A percentile compares a stretch with the other conserved stretches of the same genome.
Evolutionary conservation across 306 rosid species (phyloP).

Genomic region (Canavalia gladiata): DNA sequence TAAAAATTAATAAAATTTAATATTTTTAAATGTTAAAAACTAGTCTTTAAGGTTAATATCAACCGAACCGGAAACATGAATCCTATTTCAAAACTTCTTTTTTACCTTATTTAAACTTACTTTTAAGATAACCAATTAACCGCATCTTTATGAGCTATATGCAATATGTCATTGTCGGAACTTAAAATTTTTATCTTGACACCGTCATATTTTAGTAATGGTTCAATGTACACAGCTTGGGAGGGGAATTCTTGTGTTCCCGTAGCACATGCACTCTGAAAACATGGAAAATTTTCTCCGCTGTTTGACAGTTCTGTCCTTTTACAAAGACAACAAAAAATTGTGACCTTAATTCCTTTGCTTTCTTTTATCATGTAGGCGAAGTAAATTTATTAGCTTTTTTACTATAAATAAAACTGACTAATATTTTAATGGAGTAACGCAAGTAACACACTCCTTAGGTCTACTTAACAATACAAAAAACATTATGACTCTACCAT

Average conservation of each 20-base stretch:
- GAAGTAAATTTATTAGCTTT: slow-evolving; percentile 11
- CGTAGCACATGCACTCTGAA: slow-evolving; percentile 45
- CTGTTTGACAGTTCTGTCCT: slow-evolving; percentile 38
- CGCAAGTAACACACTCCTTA: not conserved
- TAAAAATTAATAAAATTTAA: too few relatives aligned
- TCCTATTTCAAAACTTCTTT: not conserved
- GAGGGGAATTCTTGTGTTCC: slow-evolving; percentile 15
- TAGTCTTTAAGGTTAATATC: too few relatives aligned
- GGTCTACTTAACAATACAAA: not conserved
- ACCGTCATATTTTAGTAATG: slow-evolving; percentile 10
- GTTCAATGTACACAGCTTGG: slow-evolving; percentile 38
- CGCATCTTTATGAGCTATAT: not conserved
- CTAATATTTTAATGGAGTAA: slow-evolving; percentile 8
- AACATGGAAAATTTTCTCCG: slow-evolving; percentile 24
- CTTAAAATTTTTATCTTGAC: slow-evolving; percentile 16
- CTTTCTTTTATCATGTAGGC: not conserved
- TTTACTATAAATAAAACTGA: not conserved
- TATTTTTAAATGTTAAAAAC: too few relatives aligned
- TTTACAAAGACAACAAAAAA: slow-evolving; percentile 44
- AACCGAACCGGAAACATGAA: not conserved
- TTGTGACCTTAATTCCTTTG: slow-evolving; percentile 27
- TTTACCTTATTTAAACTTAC: not conserved
- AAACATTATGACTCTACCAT: not conserved
- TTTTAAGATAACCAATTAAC: slow-evolving; percentile 23
- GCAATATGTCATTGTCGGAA: slow-evolving; percentile 18